Evolutionary conservation across 192 early-diverging fungal species (phyloP), one percentile per base, ranked within the genome.

Genomic region (Backusella australiensis): DNA sequence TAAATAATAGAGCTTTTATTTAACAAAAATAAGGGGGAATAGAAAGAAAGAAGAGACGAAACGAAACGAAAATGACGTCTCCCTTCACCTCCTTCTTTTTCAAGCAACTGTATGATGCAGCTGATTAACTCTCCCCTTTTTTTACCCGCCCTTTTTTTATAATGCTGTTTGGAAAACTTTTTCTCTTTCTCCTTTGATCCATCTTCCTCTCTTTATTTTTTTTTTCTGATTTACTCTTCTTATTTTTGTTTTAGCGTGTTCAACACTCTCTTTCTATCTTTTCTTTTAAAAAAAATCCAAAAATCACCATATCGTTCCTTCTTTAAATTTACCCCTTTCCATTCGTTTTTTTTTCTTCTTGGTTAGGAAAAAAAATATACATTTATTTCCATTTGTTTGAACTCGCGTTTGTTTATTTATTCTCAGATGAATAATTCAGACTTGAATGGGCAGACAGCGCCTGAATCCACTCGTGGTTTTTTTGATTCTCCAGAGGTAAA

Each of bases 401-500:
- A 29, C 56, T 26, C 56, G 56, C 71, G 42, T 77, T 71, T 14
- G 70, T 71, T 41, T 59, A 19, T 59, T 63, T 21, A 29, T 34
- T 41, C 17, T 69, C 23, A 42, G 26, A 59, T 74, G 36, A 63
- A 39, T 19, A 56, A 42, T 52, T 36, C 68, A 56, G 80, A 81
- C 71, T 56, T 81, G 19, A 68, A 81, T 69, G 75, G 75, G n/a
- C 82, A 83, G 53, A 83, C 82, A 29, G 82, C 82, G 21, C 82
- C 82, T 34, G 82, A 83, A 52, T 83, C 82, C 26, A 83, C 82
- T n/a, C 71, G 78, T 41, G 82, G 82, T 1, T 59, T 83, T 35
- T 83, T 83, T 67, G 82, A 74, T 74, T 36, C 70, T 39, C 81
- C 81, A 38, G 75, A 72, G 14, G 42, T 72, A 35, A 52, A 71